Base-by-base conservation (phyloP, 1,284 basidiomycete genomes). In the Amylostereum chailletii region DNA sequence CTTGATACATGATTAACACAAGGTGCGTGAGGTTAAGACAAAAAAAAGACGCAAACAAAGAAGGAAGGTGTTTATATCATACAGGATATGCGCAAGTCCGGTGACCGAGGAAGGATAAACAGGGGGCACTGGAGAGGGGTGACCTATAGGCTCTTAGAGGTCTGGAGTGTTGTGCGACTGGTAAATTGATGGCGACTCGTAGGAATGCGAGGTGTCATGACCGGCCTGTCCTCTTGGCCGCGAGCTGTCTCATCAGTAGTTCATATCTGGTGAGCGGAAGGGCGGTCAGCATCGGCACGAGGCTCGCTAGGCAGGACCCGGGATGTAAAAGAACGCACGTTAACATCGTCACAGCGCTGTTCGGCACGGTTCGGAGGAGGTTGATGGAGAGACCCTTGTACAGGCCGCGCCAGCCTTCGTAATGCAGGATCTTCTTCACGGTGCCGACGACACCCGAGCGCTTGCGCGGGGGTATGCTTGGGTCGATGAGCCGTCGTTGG, bases 351-450 rank as follows among this genome's bases (percentile, higher is more conserved):
- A 96, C 87, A 1, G 92, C 93, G 59, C 87, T 91, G 63, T 91
- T 93, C 11, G 94, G 94, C 52, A 97, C 93, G 1, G 94, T 96
- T 53, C 94, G 75, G 42, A 95, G 69, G 32, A 96, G 76, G 69
- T 96, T 96, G 57, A 96, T 82, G 36, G 88, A 90, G 51, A 97
- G 67, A 4, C 94, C 94, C 55, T 86, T 85, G 69, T 97, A 96
- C 48, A 96, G 76, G 30, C 87, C 89, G 41, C 74, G 75, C 83
- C 90, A 90, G 8, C 93, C 92, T 62, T 94, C 90, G 58, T 87
- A 83, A 42, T 66, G 63, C 49, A 93, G 69, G 54, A 97, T 86
- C 56, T 78, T 79, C 61, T 71, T 71, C 27, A 83, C 82, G 51
- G 85, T 91, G 62, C 83, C 76, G 34, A 90, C 65, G 51, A 94